A percentile compares a stretch with the other conserved stretches of the same genome.
These are phyloP conservation scores for Luffa acutangula DNA, from an alignment of 306 rosid species.

Conservation along the genomic window DNA sequence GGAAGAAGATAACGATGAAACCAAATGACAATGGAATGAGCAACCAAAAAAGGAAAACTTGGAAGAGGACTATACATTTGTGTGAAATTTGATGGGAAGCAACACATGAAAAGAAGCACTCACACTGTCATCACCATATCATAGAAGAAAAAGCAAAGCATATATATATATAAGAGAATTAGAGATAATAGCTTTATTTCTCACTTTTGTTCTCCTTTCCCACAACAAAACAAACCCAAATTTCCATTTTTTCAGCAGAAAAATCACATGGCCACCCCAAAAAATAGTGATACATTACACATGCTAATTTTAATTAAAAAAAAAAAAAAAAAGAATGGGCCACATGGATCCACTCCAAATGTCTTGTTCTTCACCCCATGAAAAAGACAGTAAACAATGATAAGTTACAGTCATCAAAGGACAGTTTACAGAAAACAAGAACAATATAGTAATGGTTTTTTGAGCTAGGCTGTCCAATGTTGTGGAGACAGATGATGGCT, in stretches of 20 bases:
- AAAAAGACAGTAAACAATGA: constrained; percentile 7
- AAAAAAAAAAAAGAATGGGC: not conserved
- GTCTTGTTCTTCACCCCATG: not conserved
- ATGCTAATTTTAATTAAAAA: not conserved
- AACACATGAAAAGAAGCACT: not conserved
- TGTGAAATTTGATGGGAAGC: constrained; percentile 1
- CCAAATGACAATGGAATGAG: not conserved
- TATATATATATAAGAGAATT: not conserved
- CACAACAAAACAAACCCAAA: not conserved
- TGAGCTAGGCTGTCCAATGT: not conserved
- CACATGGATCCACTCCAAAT: not conserved
- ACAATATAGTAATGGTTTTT: not conserved
- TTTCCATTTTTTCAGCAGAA: not conserved
- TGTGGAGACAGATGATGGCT: constrained; percentile 10
- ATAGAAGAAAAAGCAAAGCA: not conserved
- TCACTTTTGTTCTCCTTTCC: not conserved
- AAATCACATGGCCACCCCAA: not conserved
- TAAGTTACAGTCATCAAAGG: not conserved
- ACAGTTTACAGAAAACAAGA: not conserved
- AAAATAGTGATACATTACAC: not conserved
- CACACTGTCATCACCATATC: not conserved
- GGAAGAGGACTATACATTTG: not conserved
- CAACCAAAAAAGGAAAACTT: not conserved
- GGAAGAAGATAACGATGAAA: not conserved
- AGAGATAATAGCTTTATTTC: not conserved